phyloP scores from a whole-genome alignment of 345 rosid genomes.

The Camelina laxa region DNA sequence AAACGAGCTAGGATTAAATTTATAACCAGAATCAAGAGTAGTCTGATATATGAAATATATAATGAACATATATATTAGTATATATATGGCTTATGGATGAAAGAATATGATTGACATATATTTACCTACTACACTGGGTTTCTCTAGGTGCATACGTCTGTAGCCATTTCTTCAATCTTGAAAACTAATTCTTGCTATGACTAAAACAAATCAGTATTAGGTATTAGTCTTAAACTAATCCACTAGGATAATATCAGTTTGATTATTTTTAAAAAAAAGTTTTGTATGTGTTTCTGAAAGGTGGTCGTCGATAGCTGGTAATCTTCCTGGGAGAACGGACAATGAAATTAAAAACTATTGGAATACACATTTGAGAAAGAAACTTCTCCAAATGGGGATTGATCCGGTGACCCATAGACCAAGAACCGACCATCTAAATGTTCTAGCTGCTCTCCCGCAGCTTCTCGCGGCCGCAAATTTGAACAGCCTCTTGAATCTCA shows the following conservation, averaged over 20 bases:
- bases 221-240: constrained; percentile 30
- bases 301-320: constrained; percentile 48
- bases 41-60: constrained; percentile 1
- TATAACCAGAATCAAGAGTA: not conserved
- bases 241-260: constrained; percentile 17
- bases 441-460: constrained; percentile 58
- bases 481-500: constrained; percentile 49
- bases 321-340: constrained; percentile 49
- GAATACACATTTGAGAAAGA: constrained; percentile 48
- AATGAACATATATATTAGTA: constrained; percentile 8
- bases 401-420: constrained; percentile 46
- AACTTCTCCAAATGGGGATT: constrained; percentile 46
- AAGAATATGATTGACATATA: constrained; percentile 16
- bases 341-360: constrained; percentile 48
- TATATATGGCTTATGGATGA: constrained; percentile 3
- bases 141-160: constrained; percentile 40
- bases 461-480: constrained; percentile 60
- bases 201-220: constrained; percentile 23
- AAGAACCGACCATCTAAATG: constrained; percentile 52
- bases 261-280: not conserved
- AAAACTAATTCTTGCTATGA: constrained; percentile 20
- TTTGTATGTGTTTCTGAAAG: constrained; percentile 29
- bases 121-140: constrained; percentile 39
- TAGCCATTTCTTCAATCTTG: constrained; percentile 36
- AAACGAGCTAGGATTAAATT: constrained; percentile 2